Base-by-base conservation (phyloP, 345 rosid genomes). In the Arabidopsis arenosa region DNA sequence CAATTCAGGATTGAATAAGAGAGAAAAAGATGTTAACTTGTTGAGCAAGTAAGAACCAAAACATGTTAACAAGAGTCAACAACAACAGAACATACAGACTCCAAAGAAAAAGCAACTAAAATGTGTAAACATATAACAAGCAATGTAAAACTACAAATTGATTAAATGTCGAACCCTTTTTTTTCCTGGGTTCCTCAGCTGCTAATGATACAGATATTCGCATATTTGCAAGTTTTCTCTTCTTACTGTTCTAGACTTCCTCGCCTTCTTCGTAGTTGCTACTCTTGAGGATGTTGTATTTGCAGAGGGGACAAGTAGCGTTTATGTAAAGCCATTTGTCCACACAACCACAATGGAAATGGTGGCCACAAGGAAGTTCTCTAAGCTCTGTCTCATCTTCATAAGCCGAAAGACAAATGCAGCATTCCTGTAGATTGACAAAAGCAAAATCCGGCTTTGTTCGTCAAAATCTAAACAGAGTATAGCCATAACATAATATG, bases 221-320 rank as follows among this genome's bases (percentile, higher is more conserved):
- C 74, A 15, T 68, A 61, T 76, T 62, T 69, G 75, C 52, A 70
- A 44, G 73, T 64, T 62, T 10, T 33, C 15, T 49, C 51, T 63
- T 36, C 55, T 49, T 40, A 28, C 21, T 54, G 72, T 15, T 26
- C 80, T 92, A 90, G 75, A 87, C 93, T 74, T 90, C 89, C 72
- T 86, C 98, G 30, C 75, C 80, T 13, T 41, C 88, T 62, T 84
- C 83, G 82, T 63, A 72, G 83, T 68, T 77, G 65, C 85, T 83
- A 72, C 87, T 86, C 91, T 92, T 90, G 84, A 92, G 83, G 70
- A 94, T 89, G 84, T 92, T 90, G 79, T 90, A 89, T 83, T 92
- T 94, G 92, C 98, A 94, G 73, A 94, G 98, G 5, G 98, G 98
- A 59, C 98, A 94, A 51, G 93, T 92, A 13, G 98, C 93, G 32